A percentile compares a stretch with the other conserved stretches of the same genome.
Evolutionary conservation across 129 eudicot species (phyloP).

Genomic region (Oenanthe sinensis): DNA sequence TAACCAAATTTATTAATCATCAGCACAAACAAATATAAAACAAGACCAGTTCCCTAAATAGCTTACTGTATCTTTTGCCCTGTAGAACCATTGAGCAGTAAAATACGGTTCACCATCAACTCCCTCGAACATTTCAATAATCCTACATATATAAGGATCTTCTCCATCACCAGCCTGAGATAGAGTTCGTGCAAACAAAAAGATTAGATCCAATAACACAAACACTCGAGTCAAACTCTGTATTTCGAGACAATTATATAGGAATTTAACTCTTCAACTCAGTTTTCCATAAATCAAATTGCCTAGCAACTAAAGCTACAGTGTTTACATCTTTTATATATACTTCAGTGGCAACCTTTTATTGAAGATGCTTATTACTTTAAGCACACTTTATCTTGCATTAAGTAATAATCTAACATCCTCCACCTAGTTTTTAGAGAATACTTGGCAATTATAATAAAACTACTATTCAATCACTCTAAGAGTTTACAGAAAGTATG

Average conservation of each 20-base stretch:
- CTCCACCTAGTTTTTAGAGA: neutral
- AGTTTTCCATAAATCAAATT: no score
- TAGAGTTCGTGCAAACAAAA: neutral
- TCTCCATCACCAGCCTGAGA: constrained; percentile 57
- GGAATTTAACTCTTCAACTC: neutral
- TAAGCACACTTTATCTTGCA: no score
- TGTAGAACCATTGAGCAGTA: constrained; percentile 72
- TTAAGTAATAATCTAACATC: no score
- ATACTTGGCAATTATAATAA: neutral
- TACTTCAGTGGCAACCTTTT: neutral
- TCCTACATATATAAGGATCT: constrained; percentile 47
- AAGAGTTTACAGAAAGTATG: neutral
- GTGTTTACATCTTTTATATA: neutral
- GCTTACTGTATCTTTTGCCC: constrained; percentile 74
- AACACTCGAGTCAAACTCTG: neutral
- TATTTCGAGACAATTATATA: neutral
- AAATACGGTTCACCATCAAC: constrained; percentile 40
- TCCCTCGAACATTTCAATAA: constrained; percentile 70
- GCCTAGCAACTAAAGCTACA: neutral
- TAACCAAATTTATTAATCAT: neutral
- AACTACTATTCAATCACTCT: neutral
- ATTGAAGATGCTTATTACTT: neutral
- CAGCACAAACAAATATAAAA: neutral
- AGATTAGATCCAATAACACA: neutral
- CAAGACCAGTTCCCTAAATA: neutral